phyloP scores from a whole-genome alignment of 2,329 filamentous ascomycete species.

The Kalaharituber pfeilii region DNA sequence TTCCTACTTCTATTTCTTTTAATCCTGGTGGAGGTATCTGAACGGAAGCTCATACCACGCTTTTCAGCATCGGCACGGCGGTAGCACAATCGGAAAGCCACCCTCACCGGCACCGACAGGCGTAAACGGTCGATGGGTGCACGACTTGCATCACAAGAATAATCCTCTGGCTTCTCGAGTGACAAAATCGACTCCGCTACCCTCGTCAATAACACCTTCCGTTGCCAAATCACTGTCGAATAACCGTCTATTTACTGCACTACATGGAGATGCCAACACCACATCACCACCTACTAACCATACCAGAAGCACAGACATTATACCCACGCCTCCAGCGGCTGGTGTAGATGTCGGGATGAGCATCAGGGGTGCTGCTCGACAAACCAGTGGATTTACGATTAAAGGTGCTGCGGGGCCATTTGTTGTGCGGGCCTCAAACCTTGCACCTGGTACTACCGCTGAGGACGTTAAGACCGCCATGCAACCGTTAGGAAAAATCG shows the following conservation, averaged over 20 bases:
- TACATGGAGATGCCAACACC: slow-evolving; percentile 27
- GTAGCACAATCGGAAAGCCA: slow-evolving; percentile 11
- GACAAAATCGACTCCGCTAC: slow-evolving; percentile 20
- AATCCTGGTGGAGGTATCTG: slow-evolving; percentile 3
- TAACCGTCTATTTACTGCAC: slow-evolving; percentile 29
- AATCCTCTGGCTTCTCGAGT: slow-evolving; percentile 27
- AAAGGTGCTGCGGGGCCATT: slow-evolving; percentile 56
- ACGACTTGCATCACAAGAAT: slow-evolving; percentile 43
- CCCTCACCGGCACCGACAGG: slow-evolving; percentile 31
- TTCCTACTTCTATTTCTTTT: background rate
- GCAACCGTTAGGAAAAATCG: slow-evolving; percentile 51
- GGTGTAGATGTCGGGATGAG: slow-evolving; percentile 24
- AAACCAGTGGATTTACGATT: slow-evolving; percentile 44
- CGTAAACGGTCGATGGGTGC: slow-evolving; percentile 52
- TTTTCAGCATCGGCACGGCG: slow-evolving; percentile 10
- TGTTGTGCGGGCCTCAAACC: slow-evolving; percentile 60
- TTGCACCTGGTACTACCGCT: slow-evolving; percentile 62
- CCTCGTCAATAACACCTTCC: slow-evolving; percentile 28
- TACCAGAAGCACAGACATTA: slow-evolving; percentile 33
- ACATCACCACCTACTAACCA: slow-evolving; percentile 33
- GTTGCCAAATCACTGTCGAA: slow-evolving; percentile 29
- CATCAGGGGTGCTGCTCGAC: slow-evolving; percentile 22
- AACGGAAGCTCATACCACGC: slow-evolving; percentile 15
- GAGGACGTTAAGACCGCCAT: slow-evolving; percentile 71
- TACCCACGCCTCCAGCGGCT: slow-evolving; percentile 19